Evolutionary conservation across 768 basidiomycete genomes (phyloP).

Genomic region (Postia placenta): DNA sequence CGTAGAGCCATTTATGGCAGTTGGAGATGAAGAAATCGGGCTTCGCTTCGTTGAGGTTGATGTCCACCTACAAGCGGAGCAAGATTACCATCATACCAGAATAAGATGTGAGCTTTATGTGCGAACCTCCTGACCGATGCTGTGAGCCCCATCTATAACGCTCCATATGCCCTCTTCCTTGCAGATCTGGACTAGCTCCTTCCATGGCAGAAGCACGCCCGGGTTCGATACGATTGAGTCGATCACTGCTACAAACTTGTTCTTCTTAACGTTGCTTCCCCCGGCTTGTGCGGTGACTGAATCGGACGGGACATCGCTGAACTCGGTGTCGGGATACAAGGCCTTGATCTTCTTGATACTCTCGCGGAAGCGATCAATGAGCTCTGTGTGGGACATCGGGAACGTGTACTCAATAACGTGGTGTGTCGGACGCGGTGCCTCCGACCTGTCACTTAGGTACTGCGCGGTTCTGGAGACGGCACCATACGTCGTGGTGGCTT

Average conservation of each 20-base stretch:
- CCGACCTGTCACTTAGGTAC: conserved; percentile 45
- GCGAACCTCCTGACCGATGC: conserved; percentile 60
- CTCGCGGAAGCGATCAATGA: conserved; percentile 44
- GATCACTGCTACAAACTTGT: conserved; percentile 61
- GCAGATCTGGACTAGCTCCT: conserved; percentile 60
- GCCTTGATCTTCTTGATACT: conserved; percentile 28
- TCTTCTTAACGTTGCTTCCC: conserved; percentile 12
- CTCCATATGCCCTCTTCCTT: conserved; percentile 55
- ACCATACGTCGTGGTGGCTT: conserved; percentile 40
- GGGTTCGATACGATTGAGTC: conserved; percentile 63
- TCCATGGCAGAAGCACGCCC: conserved; percentile 63
- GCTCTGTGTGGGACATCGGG: conserved; percentile 40
- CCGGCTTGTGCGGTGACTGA: background rate
- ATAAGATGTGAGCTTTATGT: background rate
- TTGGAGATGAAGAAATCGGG: conserved; percentile 86
- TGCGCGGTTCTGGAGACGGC: conserved; percentile 46
- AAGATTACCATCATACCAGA: background rate
- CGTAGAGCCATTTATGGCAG: conserved; percentile 81
- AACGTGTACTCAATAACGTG: conserved; percentile 52
- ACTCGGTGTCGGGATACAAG: conserved; percentile 4
- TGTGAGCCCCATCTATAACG: conserved; percentile 77
- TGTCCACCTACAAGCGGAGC: conserved; percentile 22
- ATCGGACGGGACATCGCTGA: conserved; percentile 11
- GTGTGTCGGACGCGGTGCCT: conserved; percentile 41
- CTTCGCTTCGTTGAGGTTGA: conserved; percentile 46